Percentiles rank a stretch among this genome's conserved stretches.
Conservation (phyloP, 78 protist genomes). For the Dictyostelium firmibasis region DNA sequence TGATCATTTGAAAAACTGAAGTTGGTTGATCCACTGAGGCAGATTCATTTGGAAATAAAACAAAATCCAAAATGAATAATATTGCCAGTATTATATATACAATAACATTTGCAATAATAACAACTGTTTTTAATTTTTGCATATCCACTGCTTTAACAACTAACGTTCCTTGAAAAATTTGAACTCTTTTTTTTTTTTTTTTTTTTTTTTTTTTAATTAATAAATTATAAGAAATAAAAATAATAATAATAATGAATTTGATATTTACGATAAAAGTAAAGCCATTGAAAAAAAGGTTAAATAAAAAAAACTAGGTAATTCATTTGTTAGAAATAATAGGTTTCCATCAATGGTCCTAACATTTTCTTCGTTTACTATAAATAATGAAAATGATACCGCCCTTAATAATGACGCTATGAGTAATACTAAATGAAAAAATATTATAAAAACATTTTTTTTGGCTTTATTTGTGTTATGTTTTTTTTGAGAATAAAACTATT, state of each 20-base stretch:
- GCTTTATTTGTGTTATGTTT: background rate
- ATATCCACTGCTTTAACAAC: constrained; percentile 5
- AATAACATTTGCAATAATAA: background rate
- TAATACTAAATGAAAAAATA: background rate
- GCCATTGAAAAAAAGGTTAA: constrained; percentile 8
- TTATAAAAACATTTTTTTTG: background rate
- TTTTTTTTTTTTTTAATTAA: background rate
- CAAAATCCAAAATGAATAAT: background rate
- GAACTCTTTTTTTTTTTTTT: background rate
- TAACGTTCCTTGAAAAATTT: background rate
- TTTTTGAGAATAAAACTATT: no score
- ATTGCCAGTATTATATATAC: background rate
- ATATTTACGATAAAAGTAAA: constrained; percentile 1
- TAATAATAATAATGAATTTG: background rate
- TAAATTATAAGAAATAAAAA: no score
- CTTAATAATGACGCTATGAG: background rate
- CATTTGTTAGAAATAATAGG: background rate
- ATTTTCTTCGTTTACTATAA: background rate
- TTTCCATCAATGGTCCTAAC: background rate
- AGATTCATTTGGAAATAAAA: background rate
- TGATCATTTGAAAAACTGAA: background rate
- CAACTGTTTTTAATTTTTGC: background rate
- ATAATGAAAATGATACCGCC: background rate
- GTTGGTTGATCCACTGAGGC: constrained; percentile 12
- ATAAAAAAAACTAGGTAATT: background rate